Evolutionary conservation across 2,329 filamentous ascomycete species (phyloP).

Genomic region (Aspergillus candidus): DNA sequence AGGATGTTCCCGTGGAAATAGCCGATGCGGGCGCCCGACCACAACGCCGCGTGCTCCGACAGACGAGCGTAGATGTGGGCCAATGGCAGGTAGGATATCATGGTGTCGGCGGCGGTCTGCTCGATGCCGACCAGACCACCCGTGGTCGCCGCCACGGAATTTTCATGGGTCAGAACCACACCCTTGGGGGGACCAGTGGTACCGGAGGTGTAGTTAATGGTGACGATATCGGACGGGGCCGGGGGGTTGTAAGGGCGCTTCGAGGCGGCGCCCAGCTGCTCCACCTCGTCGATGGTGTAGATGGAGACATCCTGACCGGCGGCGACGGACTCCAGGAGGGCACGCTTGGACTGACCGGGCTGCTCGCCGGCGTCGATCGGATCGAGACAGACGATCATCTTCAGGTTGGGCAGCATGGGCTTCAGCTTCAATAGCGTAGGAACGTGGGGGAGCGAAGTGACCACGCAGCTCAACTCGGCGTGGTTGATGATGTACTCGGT

Average conservation of each 20-base stretch:
- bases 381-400: slow-evolving; percentile 83
- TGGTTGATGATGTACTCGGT: slow-evolving; percentile 97
- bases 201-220: slow-evolving; percentile 63
- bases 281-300: slow-evolving; percentile 72
- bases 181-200: slow-evolving; percentile 61
- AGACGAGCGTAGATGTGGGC: slow-evolving; percentile 92
- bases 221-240: slow-evolving; percentile 67
- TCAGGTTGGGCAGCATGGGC: slow-evolving; percentile 69
- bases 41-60: slow-evolving; percentile 68
- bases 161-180: slow-evolving; percentile 68
- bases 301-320: slow-evolving; percentile 68
- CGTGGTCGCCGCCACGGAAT: slow-evolving; percentile 68
- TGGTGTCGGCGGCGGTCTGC: slow-evolving; percentile 55
- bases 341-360: slow-evolving; percentile 69
- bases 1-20: slow-evolving; percentile 92
- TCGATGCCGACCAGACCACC: slow-evolving; percentile 51
- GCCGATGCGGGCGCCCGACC: slow-evolving; percentile 68
- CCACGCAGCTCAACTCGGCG: slow-evolving; percentile 66
- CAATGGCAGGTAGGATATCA: slow-evolving; percentile 83
- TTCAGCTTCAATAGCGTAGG: slow-evolving; percentile 74
- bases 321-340: slow-evolving; percentile 70
- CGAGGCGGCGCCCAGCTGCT: slow-evolving; percentile 67
- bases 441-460: slow-evolving; percentile 74
- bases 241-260: slow-evolving; percentile 67
- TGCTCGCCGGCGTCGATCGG: slow-evolving; percentile 73